Conservation (phyloP, 2,329 filamentous ascomycete species). For the Neoscytalidium dimidiatum region DNA sequence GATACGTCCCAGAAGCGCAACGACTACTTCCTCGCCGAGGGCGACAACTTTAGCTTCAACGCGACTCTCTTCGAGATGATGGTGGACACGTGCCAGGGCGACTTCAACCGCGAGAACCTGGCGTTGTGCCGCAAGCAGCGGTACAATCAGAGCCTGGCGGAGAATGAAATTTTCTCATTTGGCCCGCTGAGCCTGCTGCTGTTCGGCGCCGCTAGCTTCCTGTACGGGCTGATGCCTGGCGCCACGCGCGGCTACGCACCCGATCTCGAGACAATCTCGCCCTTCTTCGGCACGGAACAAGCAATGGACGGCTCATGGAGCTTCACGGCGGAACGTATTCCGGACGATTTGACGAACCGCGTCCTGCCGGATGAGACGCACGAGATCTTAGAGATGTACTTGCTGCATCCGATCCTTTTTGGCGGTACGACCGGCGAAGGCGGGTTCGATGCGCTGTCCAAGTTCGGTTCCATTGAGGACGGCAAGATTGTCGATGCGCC, state of each 20-base stretch:
- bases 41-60: constrained; percentile 44
- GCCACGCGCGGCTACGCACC: constrained; percentile 34
- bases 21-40: constrained; percentile 40
- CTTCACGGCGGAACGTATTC: constrained; percentile 41
- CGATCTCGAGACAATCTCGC: constrained; percentile 37
- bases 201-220: constrained; percentile 46
- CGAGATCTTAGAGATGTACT: constrained; percentile 46
- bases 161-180: constrained; percentile 47
- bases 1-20: constrained; percentile 45
- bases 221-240: constrained; percentile 45
- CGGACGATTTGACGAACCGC: constrained; percentile 44
- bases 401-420: constrained; percentile 46
- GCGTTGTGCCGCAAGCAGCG: constrained; percentile 42
- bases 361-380: constrained; percentile 24
- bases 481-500: background rate
- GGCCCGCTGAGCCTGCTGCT: constrained; percentile 43
- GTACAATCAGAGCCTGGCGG: constrained; percentile 38
- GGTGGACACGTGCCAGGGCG: constrained; percentile 35
- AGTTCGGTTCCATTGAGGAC: background rate
- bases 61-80: constrained; percentile 43
- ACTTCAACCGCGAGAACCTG: constrained; percentile 41
- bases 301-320: constrained; percentile 40
- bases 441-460: background rate
- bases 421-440: constrained; percentile 32
- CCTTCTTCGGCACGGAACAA: constrained; percentile 46